Evolutionary conservation across 352 stramenopile genomes (phyloP).

Genomic region (Plasmopara halstedii): DNA sequence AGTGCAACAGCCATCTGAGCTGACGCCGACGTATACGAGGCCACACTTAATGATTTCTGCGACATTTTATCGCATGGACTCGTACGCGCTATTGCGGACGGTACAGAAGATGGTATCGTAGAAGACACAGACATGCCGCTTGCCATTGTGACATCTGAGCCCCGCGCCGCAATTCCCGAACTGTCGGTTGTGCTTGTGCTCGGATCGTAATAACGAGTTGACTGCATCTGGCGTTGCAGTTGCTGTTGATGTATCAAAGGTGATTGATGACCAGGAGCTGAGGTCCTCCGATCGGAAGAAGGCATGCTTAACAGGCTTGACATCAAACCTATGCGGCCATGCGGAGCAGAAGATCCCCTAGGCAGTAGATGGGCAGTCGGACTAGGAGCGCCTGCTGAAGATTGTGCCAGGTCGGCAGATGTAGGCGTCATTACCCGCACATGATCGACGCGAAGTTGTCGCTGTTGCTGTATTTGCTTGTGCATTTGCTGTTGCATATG

Average conservation of each 20-base stretch:
- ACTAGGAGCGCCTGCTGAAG: constrained; percentile 26
- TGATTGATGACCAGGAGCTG: constrained; percentile 30
- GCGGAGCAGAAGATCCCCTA: constrained; percentile 16
- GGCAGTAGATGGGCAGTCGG: constrained; percentile 57
- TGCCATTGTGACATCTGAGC: constrained; percentile 21
- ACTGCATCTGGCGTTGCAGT: constrained; percentile 24
- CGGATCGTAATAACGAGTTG: constrained; percentile 31
- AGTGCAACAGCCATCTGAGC: constrained; percentile 23
- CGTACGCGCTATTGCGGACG: constrained; percentile 10
- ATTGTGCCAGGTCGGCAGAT: constrained; percentile 21
- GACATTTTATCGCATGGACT: constrained; percentile 19
- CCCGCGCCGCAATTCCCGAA: constrained; percentile 5
- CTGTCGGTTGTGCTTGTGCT: constrained; percentile 11
- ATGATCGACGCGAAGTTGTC: constrained; percentile 23
- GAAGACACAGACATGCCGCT: constrained; percentile 26
- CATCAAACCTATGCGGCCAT: constrained; percentile 70
- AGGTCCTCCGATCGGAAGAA: constrained; percentile 44
- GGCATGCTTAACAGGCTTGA: constrained; percentile 69
- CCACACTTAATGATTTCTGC: constrained; percentile 14
- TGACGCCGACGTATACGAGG: constrained; percentile 15
- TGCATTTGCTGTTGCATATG: constrained; percentile 8
- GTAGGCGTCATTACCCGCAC: constrained; percentile 14
- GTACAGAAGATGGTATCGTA: no score
- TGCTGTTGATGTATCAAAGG: constrained; percentile 36
- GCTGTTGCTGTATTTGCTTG: constrained; percentile 6